Percentiles rank a stretch among this genome's conserved stretches.
Conservation (phyloP, 257 asterid species). For the Misopates orontium region DNA sequence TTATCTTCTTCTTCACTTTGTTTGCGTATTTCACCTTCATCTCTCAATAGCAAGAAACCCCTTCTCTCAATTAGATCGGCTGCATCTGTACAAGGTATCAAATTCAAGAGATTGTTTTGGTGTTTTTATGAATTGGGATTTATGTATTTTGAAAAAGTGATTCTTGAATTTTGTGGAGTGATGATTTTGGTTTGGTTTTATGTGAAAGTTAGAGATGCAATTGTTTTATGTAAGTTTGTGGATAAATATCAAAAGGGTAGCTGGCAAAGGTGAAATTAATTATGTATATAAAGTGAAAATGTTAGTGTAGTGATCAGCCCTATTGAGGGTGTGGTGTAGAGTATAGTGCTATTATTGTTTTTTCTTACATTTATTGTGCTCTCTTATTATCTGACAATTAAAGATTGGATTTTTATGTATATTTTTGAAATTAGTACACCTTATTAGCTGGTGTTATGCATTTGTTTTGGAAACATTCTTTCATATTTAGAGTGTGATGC, state of each 20-base stretch:
- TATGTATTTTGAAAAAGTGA: conserved; percentile 2
- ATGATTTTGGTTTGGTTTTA: neutral
- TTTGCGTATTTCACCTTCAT: conserved; percentile 40
- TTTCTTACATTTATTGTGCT: neutral
- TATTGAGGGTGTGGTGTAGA: conserved; percentile 8
- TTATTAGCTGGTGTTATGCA: neutral
- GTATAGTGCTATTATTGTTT: conserved; percentile 1
- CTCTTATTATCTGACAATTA: neutral
- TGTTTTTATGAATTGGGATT: neutral
- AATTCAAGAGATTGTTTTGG: no score
- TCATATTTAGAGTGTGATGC: neutral
- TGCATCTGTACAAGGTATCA: conserved; percentile 63
- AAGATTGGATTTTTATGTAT: neutral
- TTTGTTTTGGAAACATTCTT: neutral
- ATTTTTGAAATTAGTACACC: neutral
- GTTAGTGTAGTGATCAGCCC: conserved; percentile 18
- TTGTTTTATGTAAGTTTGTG: neutral
- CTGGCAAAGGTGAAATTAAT: conserved; percentile 15
- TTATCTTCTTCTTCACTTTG: conserved; percentile 32
- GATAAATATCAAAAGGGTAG: neutral
- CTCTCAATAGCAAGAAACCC: conserved; percentile 40
- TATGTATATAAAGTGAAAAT: neutral
- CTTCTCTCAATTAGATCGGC: conserved; percentile 44
- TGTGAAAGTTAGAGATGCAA: neutral
- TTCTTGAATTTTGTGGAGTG: neutral